phyloP scores from a whole-genome alignment of 2,329 filamentous ascomycete genomes.

The Myriosclerotinia duriaeana region DNA sequence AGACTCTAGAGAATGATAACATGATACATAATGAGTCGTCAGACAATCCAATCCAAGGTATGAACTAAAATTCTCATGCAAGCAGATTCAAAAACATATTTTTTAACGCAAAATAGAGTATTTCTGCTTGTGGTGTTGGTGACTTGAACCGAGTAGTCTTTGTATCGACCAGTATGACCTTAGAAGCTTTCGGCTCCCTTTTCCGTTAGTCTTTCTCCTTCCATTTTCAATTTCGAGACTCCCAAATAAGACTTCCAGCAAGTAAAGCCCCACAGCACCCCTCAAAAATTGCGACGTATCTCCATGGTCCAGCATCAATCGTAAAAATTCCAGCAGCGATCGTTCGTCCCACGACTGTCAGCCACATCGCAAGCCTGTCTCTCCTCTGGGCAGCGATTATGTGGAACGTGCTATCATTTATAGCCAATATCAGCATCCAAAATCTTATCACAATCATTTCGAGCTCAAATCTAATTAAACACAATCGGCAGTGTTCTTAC shows the following conservation, averaged over 20 bases:
- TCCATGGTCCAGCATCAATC: slow-evolving; percentile 12
- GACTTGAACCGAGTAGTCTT: background rate
- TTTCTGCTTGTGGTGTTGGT: background rate
- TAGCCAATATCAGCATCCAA: background rate
- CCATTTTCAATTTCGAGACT: background rate
- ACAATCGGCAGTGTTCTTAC: background rate
- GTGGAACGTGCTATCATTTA: slow-evolving; percentile 7
- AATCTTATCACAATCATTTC: background rate
- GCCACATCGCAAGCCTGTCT: slow-evolving; percentile 13
- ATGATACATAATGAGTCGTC: no score
- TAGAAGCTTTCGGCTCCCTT: background rate
- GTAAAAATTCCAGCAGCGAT: slow-evolving; percentile 10
- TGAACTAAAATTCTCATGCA: background rate
- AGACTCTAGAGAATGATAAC: no score
- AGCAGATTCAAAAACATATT: background rate
- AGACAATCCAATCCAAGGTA: no score
- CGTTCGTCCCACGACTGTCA: slow-evolving; percentile 6
- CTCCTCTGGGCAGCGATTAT: slow-evolving; percentile 8
- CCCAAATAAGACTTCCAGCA: slow-evolving; percentile 18
- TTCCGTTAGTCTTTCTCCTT: background rate
- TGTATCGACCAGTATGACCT: background rate
- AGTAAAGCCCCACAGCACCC: background rate
- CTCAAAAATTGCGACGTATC: slow-evolving; percentile 13
- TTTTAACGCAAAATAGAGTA: background rate
- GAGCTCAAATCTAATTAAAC: background rate